Evolutionary conservation across 2,329 filamentous ascomycete species (phyloP).

Genomic region (Arthrobotrys pseudoclavata): DNA sequence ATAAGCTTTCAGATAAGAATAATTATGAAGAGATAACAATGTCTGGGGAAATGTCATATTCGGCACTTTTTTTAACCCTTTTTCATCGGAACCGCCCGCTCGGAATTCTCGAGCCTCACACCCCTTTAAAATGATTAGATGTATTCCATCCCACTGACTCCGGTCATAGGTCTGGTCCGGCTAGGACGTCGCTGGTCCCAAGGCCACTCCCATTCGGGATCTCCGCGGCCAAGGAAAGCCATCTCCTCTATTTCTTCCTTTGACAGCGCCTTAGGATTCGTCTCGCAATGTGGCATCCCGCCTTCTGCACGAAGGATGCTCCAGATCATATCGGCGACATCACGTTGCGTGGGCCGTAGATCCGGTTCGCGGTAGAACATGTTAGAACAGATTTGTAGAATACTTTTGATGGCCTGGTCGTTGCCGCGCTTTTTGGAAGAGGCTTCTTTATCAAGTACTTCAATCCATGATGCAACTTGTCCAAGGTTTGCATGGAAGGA

Average conservation of each 20-base stretch:
- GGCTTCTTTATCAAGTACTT: slow-evolving; percentile 72
- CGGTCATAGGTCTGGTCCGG: slow-evolving; percentile 44
- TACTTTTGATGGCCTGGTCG: slow-evolving; percentile 59
- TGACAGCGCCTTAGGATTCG: slow-evolving; percentile 20
- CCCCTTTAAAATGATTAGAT: not conserved
- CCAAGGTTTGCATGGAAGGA: slow-evolving; percentile 79
- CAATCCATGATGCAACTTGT: slow-evolving; percentile 78
- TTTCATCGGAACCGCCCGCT: slow-evolving; percentile 50
- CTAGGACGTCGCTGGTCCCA: slow-evolving; percentile 46
- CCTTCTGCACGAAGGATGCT: slow-evolving; percentile 44
- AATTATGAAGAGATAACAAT: slow-evolving; percentile 6
- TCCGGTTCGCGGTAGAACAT: slow-evolving; percentile 62
- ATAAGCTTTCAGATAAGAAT: slow-evolving; percentile 42
- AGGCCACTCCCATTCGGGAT: slow-evolving; percentile 47
- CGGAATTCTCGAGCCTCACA: slow-evolving; percentile 10
- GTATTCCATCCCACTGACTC: slow-evolving; percentile 28
- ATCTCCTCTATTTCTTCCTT: slow-evolving; percentile 38
- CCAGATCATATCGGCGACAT: slow-evolving; percentile 58
- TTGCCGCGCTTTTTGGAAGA: slow-evolving; percentile 64
- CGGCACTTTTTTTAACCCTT: slow-evolving; percentile 5
- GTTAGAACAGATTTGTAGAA: slow-evolving; percentile 59
- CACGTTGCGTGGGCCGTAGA: slow-evolving; percentile 59
- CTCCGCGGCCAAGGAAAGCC: slow-evolving; percentile 35
- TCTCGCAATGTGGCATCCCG: slow-evolving; percentile 51
- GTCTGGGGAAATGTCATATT: slow-evolving; percentile 13